Evolutionary conservation across 306 rosid genomes (phyloP).

Genomic region (Medicago truncatula): MtrunA17r5.0-ANR NC_053046.1:33062001-33062500

Average conservation of each 20-base stretch:
- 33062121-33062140: background rate
- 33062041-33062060: conserved; percentile 34
- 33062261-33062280: conserved; percentile 51
- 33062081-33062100: conserved; percentile 48
- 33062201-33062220: no score
- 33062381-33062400: conserved; percentile 31
- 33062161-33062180: no score
- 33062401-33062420: conserved; percentile 17
- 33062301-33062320: conserved; percentile 41
- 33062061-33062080: conserved; percentile 53
- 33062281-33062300: conserved; percentile 50
- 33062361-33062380: conserved; percentile 48
- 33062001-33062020: conserved; percentile 48
- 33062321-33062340: conserved; percentile 20
- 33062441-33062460: conserved; percentile 34
- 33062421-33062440: conserved; percentile 28
- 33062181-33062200: no score
- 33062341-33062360: conserved; percentile 13
- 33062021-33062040: conserved; percentile 52
- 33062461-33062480: conserved; percentile 35
- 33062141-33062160: background rate
- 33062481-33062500: conserved; percentile 21
- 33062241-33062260: background rate
- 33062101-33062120: background rate
- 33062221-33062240: no score